Evolutionary conservation across 106 monocot species (phyloP).

Genomic region (Acorus gramineus): DNA sequence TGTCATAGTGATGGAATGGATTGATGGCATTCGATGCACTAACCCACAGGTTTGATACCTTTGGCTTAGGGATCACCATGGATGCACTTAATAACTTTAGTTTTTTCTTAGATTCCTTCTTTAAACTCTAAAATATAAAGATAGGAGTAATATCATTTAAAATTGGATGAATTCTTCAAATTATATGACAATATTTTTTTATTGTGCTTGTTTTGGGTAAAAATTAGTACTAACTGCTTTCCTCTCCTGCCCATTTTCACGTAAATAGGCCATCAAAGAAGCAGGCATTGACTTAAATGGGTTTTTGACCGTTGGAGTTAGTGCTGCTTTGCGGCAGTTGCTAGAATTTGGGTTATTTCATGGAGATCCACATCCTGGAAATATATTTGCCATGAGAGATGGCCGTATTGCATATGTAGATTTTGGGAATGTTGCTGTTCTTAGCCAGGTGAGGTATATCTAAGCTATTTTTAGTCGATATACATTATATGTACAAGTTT

Average conservation of each 20-base stretch:
- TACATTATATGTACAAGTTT: too few species aligned
- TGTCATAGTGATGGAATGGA: conserved; percentile 98
- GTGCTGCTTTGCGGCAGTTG: conserved; percentile 90
- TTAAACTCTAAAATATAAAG: too few species aligned
- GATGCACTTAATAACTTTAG: too few species aligned
- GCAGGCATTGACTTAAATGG: conserved; percentile 87
- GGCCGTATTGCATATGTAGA: conserved; percentile 99
- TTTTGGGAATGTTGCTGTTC: conserved; percentile 96
- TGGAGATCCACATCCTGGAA: conserved; percentile 99
- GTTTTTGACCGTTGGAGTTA: conserved; percentile 91
- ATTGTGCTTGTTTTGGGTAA: not conserved
- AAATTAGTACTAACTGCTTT: not conserved
- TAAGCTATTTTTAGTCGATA: not conserved
- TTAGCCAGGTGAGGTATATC: conserved; percentile 72
- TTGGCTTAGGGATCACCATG: too few species aligned
- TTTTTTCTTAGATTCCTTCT: not conserved
- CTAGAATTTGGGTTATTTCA: conserved; percentile 98
- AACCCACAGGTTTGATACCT: conserved; percentile 62
- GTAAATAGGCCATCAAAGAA: conserved; percentile 71
- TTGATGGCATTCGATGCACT: conserved; percentile 94
- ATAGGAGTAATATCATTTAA: too few species aligned
- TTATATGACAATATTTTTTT: too few species aligned
- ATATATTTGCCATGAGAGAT: conserved; percentile 98
- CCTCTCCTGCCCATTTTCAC: not conserved
- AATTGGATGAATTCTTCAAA: too few species aligned